Evolutionary conservation across 1,284 basidiomycete species (phyloP).

Genomic region (Ceraceosorus guamensis): DNA sequence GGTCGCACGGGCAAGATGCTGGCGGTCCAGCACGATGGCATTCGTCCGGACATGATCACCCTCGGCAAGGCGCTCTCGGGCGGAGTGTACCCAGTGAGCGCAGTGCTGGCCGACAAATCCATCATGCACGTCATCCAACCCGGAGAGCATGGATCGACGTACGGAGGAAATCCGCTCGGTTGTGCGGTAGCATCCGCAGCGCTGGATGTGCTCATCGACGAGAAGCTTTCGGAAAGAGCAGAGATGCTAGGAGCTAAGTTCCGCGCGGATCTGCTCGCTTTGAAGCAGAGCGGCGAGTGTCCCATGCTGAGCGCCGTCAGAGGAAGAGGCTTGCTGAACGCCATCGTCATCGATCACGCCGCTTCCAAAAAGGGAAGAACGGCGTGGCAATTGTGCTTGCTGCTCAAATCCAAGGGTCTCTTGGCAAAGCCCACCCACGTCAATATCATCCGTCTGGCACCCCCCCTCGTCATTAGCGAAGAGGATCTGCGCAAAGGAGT

Average conservation of each 20-base stretch:
- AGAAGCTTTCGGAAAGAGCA: constrained; percentile 73
- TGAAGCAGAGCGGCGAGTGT: constrained; percentile 36
- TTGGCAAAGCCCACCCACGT: constrained; percentile 93
- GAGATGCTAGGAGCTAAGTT: constrained; percentile 72
- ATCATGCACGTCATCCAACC: constrained; percentile 91
- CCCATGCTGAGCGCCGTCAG: constrained; percentile 67
- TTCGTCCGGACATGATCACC: constrained; percentile 85
- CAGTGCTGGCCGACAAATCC: constrained; percentile 78
- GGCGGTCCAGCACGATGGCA: constrained; percentile 68
- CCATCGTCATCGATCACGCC: constrained; percentile 82
- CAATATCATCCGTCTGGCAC: constrained; percentile 94
- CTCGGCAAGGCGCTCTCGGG: constrained; percentile 94
- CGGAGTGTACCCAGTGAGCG: constrained; percentile 93
- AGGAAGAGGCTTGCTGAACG: constrained; percentile 82
- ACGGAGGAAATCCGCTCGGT: constrained; percentile 76
- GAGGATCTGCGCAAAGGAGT: constrained; percentile 71
- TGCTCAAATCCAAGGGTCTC: constrained; percentile 82
- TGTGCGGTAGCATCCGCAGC: constrained; percentile 91
- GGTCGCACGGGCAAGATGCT: constrained; percentile 43
- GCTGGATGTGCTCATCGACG: constrained; percentile 76
- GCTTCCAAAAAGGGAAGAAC: constrained; percentile 68
- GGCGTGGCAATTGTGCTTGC: constrained; percentile 91
- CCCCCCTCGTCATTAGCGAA: constrained; percentile 85
- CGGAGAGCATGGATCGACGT: constrained; percentile 94
- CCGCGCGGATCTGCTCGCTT: constrained; percentile 42